Percentiles rank a stretch among this genome's conserved stretches.
Evolutionary conservation across 805 yeast species (phyloP).

Genomic region (Sporopachydermia lactativora): DNA sequence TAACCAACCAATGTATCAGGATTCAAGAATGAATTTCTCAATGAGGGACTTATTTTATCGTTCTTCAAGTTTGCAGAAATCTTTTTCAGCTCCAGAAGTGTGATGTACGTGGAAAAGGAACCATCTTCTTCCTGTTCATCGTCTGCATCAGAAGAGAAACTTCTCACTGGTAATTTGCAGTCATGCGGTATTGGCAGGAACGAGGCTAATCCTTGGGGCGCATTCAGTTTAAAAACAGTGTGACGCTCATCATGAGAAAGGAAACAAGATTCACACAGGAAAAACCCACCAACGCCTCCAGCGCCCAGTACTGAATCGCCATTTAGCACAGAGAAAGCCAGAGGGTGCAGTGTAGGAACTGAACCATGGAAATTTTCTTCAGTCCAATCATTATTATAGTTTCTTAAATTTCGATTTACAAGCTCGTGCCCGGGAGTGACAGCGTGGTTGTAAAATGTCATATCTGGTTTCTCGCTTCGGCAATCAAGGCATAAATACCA

Average conservation of each 20-base stretch:
- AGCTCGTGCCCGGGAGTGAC: too few species aligned
- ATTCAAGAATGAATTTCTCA: not conserved
- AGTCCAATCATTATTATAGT: too few species aligned
- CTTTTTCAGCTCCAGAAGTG: not conserved
- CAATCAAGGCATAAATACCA: not conserved
- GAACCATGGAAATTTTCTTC: not conserved
- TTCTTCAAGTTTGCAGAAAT: not conserved
- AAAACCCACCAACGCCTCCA: not conserved
- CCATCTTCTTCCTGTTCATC: not conserved
- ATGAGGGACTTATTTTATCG: not conserved
- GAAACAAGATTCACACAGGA: not conserved
- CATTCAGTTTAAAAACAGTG: not conserved
- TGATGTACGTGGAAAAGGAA: not conserved
- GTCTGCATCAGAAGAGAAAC: not conserved
- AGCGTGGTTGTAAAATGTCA: too few species aligned
- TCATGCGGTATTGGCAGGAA: not conserved
- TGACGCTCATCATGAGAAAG: not conserved
- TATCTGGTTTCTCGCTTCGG: too few species aligned
- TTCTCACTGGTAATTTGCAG: too few species aligned
- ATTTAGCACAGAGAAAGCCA: not conserved
- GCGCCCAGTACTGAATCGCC: not conserved
- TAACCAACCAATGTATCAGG: not conserved
- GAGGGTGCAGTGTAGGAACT: not conserved
- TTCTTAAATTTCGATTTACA: too few species aligned
- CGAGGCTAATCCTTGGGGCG: not conserved